Base-by-base conservation (phyloP, 176 grass and related monocot species). In the Raddia distichophylla region DNA sequence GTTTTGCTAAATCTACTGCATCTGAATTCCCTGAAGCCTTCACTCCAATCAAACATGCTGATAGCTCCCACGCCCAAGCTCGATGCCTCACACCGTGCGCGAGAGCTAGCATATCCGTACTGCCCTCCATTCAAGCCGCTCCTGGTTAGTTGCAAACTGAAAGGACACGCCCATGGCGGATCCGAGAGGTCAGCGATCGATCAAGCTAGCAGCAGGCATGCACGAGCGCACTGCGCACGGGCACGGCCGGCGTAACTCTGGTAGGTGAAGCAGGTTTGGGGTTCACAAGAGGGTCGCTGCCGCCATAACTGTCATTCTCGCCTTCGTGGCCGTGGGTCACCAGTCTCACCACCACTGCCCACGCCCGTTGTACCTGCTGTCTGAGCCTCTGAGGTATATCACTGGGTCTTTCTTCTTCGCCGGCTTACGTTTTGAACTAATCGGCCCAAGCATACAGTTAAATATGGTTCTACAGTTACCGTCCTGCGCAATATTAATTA, bases 271-370 rank as follows among this genome's bases (percentile, higher is more conserved):
- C 45, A 47, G 50, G 87, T 82, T 66, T 44, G 70, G 63, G 49
- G 10, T 71, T 86, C 83, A 89, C 86, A 88, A 80, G 86, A 80
- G 59, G 56, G 33, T 82, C 40, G 82, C 68, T 78, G 78, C 79
- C 32, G 69, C 79, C 86, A 83, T 89, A 40, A 89, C 71, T 86
- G 13, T 60, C 58, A 64, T 69, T 71, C 71, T 77, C 65, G 27
- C 27, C 27, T 27, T 27, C 27, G 27, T 27, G 27, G 27, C 27
- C 27, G 27, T 1, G 27, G 27, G 27, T 27, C 27, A 27, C n/a
- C n/a, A n/a, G n/a, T n/a, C n/a, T n/a, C n/a, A n/a, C n/a, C n/a
- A n/a, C 27, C 27, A 27, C 27, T 27, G 1, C 27, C 27, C 27
- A 27, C 27, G 27, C 27, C 27, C 27, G 27, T 27, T 27, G 27